Base-by-base conservation (phyloP, 2,329 filamentous ascomycete species). In the Phaeosphaeria sp. region DNA sequence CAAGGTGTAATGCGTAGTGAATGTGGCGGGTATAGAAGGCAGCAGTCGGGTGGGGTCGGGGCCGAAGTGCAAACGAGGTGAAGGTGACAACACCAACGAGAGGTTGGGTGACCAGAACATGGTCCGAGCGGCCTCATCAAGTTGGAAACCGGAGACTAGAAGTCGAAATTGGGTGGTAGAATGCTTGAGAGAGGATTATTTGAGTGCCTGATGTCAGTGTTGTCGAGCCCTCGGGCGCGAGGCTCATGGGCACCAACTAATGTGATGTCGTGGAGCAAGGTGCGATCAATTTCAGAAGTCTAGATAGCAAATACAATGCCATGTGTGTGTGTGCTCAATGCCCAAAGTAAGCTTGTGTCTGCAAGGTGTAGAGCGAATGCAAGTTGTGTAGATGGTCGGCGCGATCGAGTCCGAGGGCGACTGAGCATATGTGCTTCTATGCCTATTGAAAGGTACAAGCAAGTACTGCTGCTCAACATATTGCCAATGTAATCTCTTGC, bases 91-190 rank as follows among this genome's bases (percentile, higher is more conserved):
- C 49, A 6, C 47, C 40, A 22, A 15, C 30, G n/a, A 39, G 43
- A 24, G 39, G 25, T 53, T 40, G 42, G 18, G 45, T 17, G 51
- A 58, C 42, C 55, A 43, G 47, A 43, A 52, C 8, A 36, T 60
- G 60, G 60, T 30, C 55, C 52, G 46, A 55, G 60, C 60, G 52
- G 50, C 55, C 52, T 27, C 50, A 27, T 15, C 42, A 50, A 20
- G 30, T 46, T 39, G 48, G 30, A 42, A 24, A 13, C 4, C 17
- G 9, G 27, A 13, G n/a, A 17, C 20, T 42, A 20, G 18, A 40
- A 27, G 15, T 20, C 27, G 27, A 40, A 47, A 42, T 39, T 40
- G 30, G 51, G 21, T 47, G 21, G 1, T 11, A 17, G 25, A 36
- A 11, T 46, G 40, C 33, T 11, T 33, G 3, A 43, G 25, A 27